Percentiles rank a stretch among this genome's conserved stretches.
phyloP scores from a whole-genome alignment of 2,329 filamentous ascomycete species.

The Cryphonectria naterciae region DNA sequence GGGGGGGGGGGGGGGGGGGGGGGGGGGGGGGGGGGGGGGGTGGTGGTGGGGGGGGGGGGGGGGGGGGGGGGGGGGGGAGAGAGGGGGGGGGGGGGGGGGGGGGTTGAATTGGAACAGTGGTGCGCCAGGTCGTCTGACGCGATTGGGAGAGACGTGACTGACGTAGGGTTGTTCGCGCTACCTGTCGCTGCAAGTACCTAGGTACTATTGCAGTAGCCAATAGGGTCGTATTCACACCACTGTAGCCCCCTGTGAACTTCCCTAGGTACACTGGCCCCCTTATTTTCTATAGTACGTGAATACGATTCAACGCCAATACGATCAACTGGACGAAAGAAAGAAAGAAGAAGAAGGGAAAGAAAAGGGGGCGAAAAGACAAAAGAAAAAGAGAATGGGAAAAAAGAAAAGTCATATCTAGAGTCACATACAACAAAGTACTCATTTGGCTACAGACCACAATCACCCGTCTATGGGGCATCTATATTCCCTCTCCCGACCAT shows the following conservation, averaged over 20 bases:
- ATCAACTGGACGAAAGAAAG: not conserved
- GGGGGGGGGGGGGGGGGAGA: too few species aligned
- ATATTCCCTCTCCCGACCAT: conserved; percentile 52
- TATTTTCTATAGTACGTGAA: not conserved
- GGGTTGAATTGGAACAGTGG: not conserved
- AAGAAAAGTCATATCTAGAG: not conserved
- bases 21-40: too few species aligned
- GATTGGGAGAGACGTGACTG: conserved; percentile 8
- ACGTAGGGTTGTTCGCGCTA: conserved; percentile 6
- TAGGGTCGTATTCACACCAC: not conserved
- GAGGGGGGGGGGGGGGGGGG: not conserved
- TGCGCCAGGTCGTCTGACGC: not conserved
- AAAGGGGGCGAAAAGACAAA: not conserved
- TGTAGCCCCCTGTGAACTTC: not conserved
- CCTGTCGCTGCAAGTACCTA: not conserved
- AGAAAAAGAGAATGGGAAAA: not conserved
- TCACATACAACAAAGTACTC: not conserved
- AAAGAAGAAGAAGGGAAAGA: not conserved
- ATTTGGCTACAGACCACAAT: not conserved
- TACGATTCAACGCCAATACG: not conserved
- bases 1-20: too few species aligned
- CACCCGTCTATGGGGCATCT: conserved; percentile 62
- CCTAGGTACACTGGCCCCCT: conserved; percentile 2
- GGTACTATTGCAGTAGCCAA: not conserved
- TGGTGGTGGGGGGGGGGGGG: too few species aligned